Percentiles rank a stretch among this genome's conserved stretches.
Conservation (phyloP, 208 protist genomes). For the Leishmania gerbilli region DNA sequence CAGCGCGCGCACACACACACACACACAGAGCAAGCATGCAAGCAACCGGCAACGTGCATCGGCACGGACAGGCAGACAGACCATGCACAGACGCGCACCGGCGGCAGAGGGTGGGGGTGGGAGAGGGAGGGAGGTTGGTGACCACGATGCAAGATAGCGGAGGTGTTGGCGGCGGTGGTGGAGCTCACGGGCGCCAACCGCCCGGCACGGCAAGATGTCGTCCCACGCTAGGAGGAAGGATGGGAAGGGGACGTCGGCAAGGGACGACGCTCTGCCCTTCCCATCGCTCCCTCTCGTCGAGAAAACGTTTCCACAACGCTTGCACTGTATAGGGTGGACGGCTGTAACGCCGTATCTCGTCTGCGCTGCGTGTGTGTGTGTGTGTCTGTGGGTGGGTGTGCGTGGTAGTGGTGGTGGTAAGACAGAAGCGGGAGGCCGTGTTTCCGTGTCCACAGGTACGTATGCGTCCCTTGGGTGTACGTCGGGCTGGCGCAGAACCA, state of each 20-base stretch:
- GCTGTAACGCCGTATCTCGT: background rate
- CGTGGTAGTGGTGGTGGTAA: background rate
- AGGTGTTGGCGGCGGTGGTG: background rate
- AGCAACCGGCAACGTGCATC: no score
- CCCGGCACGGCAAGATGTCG: background rate
- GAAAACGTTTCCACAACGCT: background rate
- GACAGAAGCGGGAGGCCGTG: no score
- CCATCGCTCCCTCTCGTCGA: background rate
- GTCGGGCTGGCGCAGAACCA: background rate
- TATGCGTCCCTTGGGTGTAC: background rate
- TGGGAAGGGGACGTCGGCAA: background rate
- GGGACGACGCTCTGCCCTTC: background rate
- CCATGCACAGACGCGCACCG: no score
- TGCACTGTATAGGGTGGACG: background rate
- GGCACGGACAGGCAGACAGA: background rate
- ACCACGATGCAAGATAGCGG: background rate
- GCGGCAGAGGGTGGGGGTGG: background rate
- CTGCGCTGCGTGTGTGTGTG: background rate
- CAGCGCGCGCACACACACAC: background rate
- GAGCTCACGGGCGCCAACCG: background rate
- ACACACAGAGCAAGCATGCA: no score
- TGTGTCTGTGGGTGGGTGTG: background rate
- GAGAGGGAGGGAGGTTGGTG: background rate
- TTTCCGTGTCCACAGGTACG: background rate
- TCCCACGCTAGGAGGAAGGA: background rate